These are phyloP conservation scores for Ascobolus immersus DNA, from an alignment of 495 filamentous ascomycete genomes.

Conservation along the genomic window DNA sequence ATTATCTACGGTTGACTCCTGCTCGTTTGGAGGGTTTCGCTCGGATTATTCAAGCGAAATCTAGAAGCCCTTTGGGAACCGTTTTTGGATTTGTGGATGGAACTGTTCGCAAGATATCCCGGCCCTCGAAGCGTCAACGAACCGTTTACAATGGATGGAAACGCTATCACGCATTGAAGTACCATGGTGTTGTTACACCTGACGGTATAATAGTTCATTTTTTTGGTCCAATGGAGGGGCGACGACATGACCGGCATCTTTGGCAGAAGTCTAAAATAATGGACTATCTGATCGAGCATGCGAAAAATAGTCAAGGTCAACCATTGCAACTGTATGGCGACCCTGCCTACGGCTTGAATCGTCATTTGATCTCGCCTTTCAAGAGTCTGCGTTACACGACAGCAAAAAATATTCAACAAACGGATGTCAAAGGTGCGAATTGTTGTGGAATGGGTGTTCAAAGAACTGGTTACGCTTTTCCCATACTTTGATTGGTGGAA, in stretches of 20 bases:
- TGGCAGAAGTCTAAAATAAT: neutral
- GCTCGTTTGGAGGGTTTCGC: neutral
- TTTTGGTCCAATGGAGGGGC: neutral
- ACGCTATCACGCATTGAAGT: neutral
- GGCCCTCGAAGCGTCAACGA: neutral
- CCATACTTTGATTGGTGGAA: neutral
- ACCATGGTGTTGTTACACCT: slow-evolving; percentile 2
- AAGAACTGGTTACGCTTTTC: neutral
- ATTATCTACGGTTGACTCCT: neutral
- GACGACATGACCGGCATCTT: neutral
- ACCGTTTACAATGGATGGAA: neutral
- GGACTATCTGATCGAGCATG: neutral
- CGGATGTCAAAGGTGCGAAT: neutral
- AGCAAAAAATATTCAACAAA: neutral
- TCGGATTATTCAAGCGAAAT: neutral
- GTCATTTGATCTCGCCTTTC: neutral
- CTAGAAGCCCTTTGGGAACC: neutral
- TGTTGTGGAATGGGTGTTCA: neutral
- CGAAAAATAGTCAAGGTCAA: neutral
- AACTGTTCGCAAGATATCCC: neutral
- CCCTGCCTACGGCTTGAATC: neutral
- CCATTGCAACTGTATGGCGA: slow-evolving; percentile 1
- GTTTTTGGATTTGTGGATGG: slow-evolving; percentile 1
- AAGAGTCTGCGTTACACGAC: neutral
- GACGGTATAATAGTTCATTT: slow-evolving; percentile 2